Evolutionary conservation across 805 yeast genomes (phyloP).

Genomic region (Saccharomycopsis sp.): DNA sequence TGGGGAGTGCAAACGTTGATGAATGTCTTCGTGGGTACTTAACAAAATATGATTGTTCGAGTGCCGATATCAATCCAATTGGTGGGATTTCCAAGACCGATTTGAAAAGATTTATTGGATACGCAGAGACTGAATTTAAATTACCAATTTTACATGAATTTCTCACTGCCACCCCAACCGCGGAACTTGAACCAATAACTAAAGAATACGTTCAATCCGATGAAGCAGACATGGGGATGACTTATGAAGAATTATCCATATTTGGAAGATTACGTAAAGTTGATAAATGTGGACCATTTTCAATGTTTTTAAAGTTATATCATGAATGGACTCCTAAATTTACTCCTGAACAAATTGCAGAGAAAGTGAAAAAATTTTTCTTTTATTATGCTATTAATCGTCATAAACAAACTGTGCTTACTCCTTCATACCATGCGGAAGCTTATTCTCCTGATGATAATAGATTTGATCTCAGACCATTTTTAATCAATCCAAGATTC

Average conservation of each 20-base stretch:
- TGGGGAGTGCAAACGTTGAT: slow-evolving; percentile 96
- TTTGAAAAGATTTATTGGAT: slow-evolving; percentile 74
- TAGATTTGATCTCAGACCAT: slow-evolving; percentile 93
- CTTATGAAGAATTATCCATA: slow-evolving; percentile 85
- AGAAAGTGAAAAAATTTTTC: slow-evolving; percentile 87
- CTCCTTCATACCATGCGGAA: slow-evolving; percentile 97
- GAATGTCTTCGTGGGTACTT: slow-evolving; percentile 93
- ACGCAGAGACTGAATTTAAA: slow-evolving; percentile 62
- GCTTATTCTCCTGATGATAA: slow-evolving; percentile 98
- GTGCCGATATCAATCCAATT: slow-evolving; percentile 96
- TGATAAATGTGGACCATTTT: slow-evolving; percentile 92
- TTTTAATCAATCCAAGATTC: slow-evolving; percentile 82
- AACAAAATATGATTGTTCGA: slow-evolving; percentile 95
- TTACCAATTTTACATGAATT: slow-evolving; percentile 75
- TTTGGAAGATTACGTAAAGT: slow-evolving; percentile 90
- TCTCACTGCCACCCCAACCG: slow-evolving; percentile 91
- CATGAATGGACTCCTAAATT: slow-evolving; percentile 89
- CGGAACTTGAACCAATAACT: slow-evolving; percentile 96
- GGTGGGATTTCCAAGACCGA: slow-evolving; percentile 98
- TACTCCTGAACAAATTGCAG: slow-evolving; percentile 80
- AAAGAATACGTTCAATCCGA: slow-evolving; percentile 89
- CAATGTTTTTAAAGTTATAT: slow-evolving; percentile 82
- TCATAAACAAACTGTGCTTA: slow-evolving; percentile 95
- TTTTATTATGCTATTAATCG: slow-evolving; percentile 92
- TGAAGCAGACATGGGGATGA: slow-evolving; percentile 97